These are phyloP conservation scores for Rhododendron simsii DNA, from an alignment of 148 eudicot species.

Conservation along the genomic window DNA sequence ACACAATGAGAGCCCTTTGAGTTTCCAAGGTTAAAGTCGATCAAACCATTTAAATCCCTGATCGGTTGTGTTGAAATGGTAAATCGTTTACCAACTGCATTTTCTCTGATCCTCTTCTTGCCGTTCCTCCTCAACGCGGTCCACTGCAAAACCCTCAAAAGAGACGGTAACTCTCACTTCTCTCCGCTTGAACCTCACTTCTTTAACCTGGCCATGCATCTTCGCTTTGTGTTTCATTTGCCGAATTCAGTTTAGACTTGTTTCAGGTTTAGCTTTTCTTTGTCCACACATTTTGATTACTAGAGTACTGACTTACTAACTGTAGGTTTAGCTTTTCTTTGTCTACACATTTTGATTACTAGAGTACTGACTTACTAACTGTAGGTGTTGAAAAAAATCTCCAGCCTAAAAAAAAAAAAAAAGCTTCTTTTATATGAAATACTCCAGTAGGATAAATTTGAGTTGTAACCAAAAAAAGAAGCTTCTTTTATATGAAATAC, in stretches of 20 bases:
- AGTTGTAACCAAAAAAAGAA: too few species aligned
- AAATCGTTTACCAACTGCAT: slow-evolving; percentile 8
- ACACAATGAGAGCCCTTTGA: neutral
- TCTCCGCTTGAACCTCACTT: neutral
- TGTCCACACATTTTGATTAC: too few species aligned
- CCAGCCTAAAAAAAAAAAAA: too few species aligned
- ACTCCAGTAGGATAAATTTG: too few species aligned
- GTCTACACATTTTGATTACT: too few species aligned
- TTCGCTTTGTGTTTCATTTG: neutral
- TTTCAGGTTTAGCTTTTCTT: too few species aligned
- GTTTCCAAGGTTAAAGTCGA: neutral
- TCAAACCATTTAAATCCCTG: neutral
- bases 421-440: too few species aligned
- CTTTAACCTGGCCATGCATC: neutral
- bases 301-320: too few species aligned
- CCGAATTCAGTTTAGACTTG: neutral
- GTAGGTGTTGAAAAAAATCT: too few species aligned
- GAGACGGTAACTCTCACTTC: slow-evolving; percentile 40
- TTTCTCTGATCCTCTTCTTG: slow-evolving; percentile 23
- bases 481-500: too few species aligned
- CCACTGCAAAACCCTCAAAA: slow-evolving; percentile 52
- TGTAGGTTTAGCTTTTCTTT: too few species aligned
- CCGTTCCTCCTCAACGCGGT: slow-evolving; percentile 29
- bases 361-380: too few species aligned
- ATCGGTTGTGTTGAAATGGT: slow-evolving; percentile 19